These are phyloP conservation scores for Paralagenidium karlingii DNA, from an alignment of 352 stramenopile genomes.

Conservation along the genomic window DNA sequence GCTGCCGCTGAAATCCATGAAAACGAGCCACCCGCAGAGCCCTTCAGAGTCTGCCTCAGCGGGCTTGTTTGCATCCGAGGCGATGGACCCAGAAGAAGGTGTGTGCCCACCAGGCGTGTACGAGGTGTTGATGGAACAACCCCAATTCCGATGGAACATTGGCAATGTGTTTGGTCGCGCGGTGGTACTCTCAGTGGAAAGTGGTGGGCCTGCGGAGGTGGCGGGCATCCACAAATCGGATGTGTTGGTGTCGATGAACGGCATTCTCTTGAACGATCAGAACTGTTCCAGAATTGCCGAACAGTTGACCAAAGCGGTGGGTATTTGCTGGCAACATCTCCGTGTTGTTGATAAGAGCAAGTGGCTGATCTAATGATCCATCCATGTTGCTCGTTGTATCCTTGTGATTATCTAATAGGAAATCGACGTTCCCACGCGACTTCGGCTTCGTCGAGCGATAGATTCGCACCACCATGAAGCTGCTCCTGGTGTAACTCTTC, in stretches of 20 bases:
- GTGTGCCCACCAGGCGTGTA: constrained; percentile 56
- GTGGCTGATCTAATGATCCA: not conserved
- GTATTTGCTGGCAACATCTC: constrained; percentile 3
- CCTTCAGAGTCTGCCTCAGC: too few relatives aligned
- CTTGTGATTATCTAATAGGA: constrained; percentile 18
- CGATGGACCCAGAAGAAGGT: constrained; percentile 15
- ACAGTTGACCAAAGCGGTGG: constrained; percentile 62
- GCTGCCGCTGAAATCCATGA: constrained; percentile 9
- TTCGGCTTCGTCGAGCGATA: constrained; percentile 56
- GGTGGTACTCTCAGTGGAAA: constrained; percentile 68
- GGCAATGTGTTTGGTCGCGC: constrained; percentile 72
- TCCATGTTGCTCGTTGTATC: too few relatives aligned
- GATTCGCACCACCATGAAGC: too few relatives aligned
- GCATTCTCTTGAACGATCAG: constrained; percentile 57
- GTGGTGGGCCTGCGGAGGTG: constrained; percentile 38
- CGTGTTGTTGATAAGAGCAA: not conserved
- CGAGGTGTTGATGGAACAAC: constrained; percentile 64
- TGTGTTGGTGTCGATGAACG: constrained; percentile 61
- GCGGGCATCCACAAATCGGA: constrained; percentile 77
- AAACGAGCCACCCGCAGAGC: too few relatives aligned
- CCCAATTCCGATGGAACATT: constrained; percentile 71
- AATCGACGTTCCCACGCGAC: constrained; percentile 45
- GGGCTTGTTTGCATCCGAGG: constrained; percentile 1
- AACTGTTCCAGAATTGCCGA: constrained; percentile 70
- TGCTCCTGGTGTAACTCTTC: too few relatives aligned